phyloP scores from a whole-genome alignment of 1,284 basidiomycete species.

The Stygiomarasmius scandens region DNA sequence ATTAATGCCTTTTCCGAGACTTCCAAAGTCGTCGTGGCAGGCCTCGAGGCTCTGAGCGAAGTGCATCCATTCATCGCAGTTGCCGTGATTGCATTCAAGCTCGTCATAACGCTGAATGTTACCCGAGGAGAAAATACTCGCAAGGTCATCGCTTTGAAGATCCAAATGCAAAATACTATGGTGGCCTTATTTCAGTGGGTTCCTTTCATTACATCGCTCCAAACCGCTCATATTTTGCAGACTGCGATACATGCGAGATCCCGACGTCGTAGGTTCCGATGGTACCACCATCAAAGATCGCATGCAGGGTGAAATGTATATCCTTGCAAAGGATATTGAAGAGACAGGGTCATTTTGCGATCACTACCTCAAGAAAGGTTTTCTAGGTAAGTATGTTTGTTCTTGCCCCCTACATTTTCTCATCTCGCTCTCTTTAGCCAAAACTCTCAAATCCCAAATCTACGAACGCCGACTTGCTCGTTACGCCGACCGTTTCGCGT shows the following conservation, averaged over 20 bases:
- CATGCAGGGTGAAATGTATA: slow-evolving; percentile 28
- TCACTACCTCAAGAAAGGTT: slow-evolving; percentile 37
- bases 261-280: slow-evolving; percentile 26
- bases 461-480: slow-evolving; percentile 36
- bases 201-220: neutral
- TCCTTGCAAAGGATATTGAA: slow-evolving; percentile 37
- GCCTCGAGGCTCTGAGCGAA: slow-evolving; percentile 24
- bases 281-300: slow-evolving; percentile 30
- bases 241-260: slow-evolving; percentile 30
- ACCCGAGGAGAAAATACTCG: slow-evolving; percentile 45
- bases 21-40: slow-evolving; percentile 25
- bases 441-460: slow-evolving; percentile 32
- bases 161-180: slow-evolving; percentile 51
- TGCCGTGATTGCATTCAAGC: slow-evolving; percentile 46
- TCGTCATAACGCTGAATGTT: slow-evolving; percentile 41
- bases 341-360: slow-evolving; percentile 38
- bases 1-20: slow-evolving; percentile 26
- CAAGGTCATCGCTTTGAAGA: slow-evolving; percentile 41
- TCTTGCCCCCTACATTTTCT: neutral
- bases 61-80: slow-evolving; percentile 39
- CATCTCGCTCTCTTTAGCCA: slow-evolving; percentile 24
- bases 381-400: slow-evolving; percentile 35
- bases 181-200: slow-evolving; percentile 27
- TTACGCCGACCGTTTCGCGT: slow-evolving; percentile 27
- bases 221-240: slow-evolving; percentile 17